These are phyloP conservation scores for Penicillium pancosmium DNA, from an alignment of 495 filamentous ascomycete genomes.

Conservation along the genomic window DNA sequence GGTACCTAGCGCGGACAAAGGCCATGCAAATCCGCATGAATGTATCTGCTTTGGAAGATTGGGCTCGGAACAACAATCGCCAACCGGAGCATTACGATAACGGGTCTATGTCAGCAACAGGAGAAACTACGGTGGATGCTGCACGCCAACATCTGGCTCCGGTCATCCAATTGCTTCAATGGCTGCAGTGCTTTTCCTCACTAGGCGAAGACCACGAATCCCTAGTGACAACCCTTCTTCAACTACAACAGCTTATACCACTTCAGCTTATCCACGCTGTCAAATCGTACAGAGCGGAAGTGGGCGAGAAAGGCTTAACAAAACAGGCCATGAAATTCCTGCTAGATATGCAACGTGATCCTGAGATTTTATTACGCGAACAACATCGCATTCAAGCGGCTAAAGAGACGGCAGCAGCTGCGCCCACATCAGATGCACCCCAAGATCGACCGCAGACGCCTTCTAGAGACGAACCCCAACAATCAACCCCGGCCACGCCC, in stretches of 20 bases:
- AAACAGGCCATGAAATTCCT: constrained; percentile 88
- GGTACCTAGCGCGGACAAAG: constrained; percentile 94
- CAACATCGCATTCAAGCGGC: constrained; percentile 39
- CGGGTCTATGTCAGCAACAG: constrained; percentile 81
- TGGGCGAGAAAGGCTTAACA: constrained; percentile 88
- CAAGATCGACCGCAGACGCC: constrained; percentile 47
- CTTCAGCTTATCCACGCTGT: constrained; percentile 91
- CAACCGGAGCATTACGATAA: constrained; percentile 95
- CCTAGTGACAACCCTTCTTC: constrained; percentile 82
- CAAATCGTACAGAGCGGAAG: constrained; percentile 91
- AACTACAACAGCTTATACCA: constrained; percentile 80
- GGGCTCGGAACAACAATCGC: constrained; percentile 90
- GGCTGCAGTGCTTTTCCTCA: constrained; percentile 97
- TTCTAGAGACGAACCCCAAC: constrained; percentile 45
- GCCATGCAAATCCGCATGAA: constrained; percentile 99
- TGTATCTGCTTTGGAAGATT: constrained; percentile 91
- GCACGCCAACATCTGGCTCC: constrained; percentile 84
- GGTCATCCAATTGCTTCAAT: constrained; percentile 92
- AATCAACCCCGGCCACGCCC: constrained; percentile 28
- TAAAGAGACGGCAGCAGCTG: constrained; percentile 29
- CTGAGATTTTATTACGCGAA: constrained; percentile 39
- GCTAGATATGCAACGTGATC: constrained; percentile 74
- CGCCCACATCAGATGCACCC: constrained; percentile 18
- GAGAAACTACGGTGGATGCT: constrained; percentile 82
- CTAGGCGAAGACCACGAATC: constrained; percentile 91